phyloP scores from a whole-genome alignment of 108 stramenopile genomes.

The Cyclotella choctawhatcheeana region DNA sequence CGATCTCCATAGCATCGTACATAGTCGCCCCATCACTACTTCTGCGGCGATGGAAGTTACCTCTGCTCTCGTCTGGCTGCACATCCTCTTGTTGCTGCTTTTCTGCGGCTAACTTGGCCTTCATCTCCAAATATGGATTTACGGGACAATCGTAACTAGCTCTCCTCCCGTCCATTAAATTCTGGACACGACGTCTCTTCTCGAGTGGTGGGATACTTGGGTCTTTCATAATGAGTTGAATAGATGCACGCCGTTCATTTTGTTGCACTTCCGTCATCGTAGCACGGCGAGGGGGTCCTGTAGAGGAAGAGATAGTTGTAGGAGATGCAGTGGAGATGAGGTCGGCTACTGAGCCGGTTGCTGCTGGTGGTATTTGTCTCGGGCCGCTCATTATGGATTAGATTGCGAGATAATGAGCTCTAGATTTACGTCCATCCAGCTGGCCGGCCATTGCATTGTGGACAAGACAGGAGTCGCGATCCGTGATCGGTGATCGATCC shows the following conservation, averaged over 20 bases:
- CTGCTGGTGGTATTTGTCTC: not conserved
- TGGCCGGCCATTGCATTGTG: too few species aligned
- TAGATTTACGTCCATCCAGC: too few species aligned
- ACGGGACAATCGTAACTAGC: slow-evolving; percentile 12
- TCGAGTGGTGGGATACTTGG: slow-evolving; percentile 55
- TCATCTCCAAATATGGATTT: slow-evolving; percentile 36
- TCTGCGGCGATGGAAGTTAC: slow-evolving; percentile 6
- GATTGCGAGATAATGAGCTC: too few species aligned
- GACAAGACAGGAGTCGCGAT: too few species aligned
- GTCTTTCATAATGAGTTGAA: slow-evolving; percentile 74
- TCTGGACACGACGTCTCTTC: slow-evolving; percentile 75
- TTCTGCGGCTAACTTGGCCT: slow-evolving; percentile 22
- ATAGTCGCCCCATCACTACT: slow-evolving; percentile 7
- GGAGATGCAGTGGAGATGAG: not conserved
- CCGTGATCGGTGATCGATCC: too few species aligned
- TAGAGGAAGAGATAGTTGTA: not conserved
- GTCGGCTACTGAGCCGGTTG: slow-evolving; percentile 11
- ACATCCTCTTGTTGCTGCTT: slow-evolving; percentile 4
- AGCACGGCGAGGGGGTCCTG: slow-evolving; percentile 18
- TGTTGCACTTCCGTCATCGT: slow-evolving; percentile 36
- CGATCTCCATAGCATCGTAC: not conserved
- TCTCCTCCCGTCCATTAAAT: slow-evolving; percentile 81
- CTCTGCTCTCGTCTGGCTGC: not conserved
- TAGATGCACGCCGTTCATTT: slow-evolving; percentile 68
- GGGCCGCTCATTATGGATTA: not conserved